Percentiles rank a stretch among this genome's conserved stretches.
Conservation (phyloP, 108 stramenopile species). For the Chaetoceros tenuissimus region DNA sequence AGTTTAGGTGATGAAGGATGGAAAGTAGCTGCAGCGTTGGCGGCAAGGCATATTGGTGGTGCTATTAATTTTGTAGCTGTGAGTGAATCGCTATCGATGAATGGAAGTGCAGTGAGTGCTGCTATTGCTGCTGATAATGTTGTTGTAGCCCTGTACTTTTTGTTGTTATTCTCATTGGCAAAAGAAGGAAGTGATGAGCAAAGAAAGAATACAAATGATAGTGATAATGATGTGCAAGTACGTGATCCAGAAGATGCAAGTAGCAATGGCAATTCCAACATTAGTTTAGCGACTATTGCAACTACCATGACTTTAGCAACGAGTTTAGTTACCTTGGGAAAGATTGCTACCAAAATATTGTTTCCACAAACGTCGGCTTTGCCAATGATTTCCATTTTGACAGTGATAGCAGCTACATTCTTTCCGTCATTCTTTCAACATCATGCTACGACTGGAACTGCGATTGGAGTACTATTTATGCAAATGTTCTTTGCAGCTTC, state of each 20-base stretch:
- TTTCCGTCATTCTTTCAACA: conserved; percentile 59
- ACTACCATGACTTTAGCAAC: conserved; percentile 58
- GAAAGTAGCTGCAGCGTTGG: conserved; percentile 80
- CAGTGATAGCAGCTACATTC: conserved; percentile 61
- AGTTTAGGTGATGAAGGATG: conserved; percentile 55
- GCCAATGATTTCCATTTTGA: conserved; percentile 65
- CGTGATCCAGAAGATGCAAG: conserved; percentile 5
- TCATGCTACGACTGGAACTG: conserved; percentile 47
- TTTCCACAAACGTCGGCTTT: conserved; percentile 52
- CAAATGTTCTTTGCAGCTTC: conserved; percentile 90
- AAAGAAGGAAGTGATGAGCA: conserved; percentile 13
- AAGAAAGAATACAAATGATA: not conserved
- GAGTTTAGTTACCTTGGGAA: conserved; percentile 49
- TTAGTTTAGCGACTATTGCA: conserved; percentile 46
- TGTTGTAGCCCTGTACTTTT: conserved; percentile 84
- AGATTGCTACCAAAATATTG: conserved; percentile 40
- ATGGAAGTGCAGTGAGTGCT: conserved; percentile 49
- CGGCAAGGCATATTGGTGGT: conserved; percentile 90
- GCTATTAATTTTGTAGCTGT: conserved; percentile 92
- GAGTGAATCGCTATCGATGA: conserved; percentile 65
- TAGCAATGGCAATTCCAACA: conserved; percentile 3
- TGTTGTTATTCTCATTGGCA: conserved; percentile 62
- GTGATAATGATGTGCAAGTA: conserved; percentile 6
- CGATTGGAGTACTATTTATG: conserved; percentile 69
- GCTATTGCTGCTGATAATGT: conserved; percentile 86